Evolutionary conservation across 2,329 filamentous ascomycete genomes (phyloP).

Genomic region (Thermothelomyces thermophilus): DNA sequence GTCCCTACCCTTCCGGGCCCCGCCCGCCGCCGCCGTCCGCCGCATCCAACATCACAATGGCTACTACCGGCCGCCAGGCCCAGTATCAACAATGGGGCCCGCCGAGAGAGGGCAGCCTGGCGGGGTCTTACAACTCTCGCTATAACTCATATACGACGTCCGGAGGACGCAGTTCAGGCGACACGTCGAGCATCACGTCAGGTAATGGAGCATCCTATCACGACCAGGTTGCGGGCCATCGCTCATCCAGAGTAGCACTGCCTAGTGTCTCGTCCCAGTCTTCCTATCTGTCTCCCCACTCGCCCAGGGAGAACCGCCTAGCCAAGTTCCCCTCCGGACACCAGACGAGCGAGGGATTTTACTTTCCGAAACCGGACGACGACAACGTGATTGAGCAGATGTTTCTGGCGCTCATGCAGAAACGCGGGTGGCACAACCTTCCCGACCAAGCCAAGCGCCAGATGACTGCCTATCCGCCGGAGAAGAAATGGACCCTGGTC

Average conservation of each 20-base stretch:
- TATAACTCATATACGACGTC: conserved; percentile 58
- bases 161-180: conserved; percentile 51
- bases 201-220: conserved; percentile 44
- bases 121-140: conserved; percentile 48
- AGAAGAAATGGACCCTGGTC: conserved; percentile 96
- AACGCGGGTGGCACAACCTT: conserved; percentile 93
- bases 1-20: conserved; percentile 53
- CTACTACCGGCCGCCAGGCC: conserved; percentile 62
- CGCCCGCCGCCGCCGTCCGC: conserved; percentile 52
- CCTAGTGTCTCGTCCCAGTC: conserved; percentile 52
- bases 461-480: conserved; percentile 90
- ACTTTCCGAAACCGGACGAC: conserved; percentile 68
- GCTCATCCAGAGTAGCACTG: conserved; percentile 47
- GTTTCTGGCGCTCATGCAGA: conserved; percentile 92
- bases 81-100: conserved; percentile 75
- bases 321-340: conserved; percentile 44
- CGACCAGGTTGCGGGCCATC: conserved; percentile 32
- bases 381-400: conserved; percentile 83
- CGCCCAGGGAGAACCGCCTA: conserved; percentile 49
- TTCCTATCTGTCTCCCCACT: conserved; percentile 43
- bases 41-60: conserved; percentile 61
- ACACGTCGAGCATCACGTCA: conserved; percentile 52
- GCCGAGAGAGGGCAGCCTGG: conserved; percentile 49
- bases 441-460: conserved; percentile 90
- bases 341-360: conserved; percentile 43